Conservation (phyloP, 768 basidiomycete species). For the Suillus weaverae region DNA sequence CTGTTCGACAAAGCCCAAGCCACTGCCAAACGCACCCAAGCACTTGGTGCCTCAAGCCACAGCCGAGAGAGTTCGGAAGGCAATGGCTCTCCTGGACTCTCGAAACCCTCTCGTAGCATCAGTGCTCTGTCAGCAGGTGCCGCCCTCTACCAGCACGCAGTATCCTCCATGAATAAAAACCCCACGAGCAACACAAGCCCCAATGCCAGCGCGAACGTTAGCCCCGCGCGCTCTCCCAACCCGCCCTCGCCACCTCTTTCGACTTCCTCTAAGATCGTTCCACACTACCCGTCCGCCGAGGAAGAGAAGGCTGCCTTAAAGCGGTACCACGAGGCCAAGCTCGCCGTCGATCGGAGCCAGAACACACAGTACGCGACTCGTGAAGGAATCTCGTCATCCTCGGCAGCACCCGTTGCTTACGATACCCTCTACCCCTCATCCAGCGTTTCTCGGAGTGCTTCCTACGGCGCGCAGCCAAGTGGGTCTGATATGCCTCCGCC, state of each 20-base stretch:
- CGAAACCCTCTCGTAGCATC: constrained; percentile 16
- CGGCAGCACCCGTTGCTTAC: constrained; percentile 55
- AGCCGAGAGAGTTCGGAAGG: constrained; percentile 31
- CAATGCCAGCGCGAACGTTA: constrained; percentile 22
- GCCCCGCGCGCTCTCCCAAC: constrained; percentile 33
- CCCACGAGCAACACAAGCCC: constrained; percentile 17
- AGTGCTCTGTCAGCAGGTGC: constrained; percentile 39
- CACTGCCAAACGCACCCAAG: constrained; percentile 62
- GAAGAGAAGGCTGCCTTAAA: constrained; percentile 73
- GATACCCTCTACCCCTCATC: constrained; percentile 57
- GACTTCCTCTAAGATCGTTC: constrained; percentile 27
- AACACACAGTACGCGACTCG: constrained; percentile 27
- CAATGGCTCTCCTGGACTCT: constrained; percentile 18
- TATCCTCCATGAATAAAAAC: constrained; percentile 38
- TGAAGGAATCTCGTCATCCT: constrained; percentile 24
- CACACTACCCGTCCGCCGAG: constrained; percentile 62
- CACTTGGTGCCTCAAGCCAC: constrained; percentile 30
- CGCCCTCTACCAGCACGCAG: constrained; percentile 45
- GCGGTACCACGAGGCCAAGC: constrained; percentile 69
- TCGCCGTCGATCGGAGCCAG: constrained; percentile 66
- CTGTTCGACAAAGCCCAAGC: constrained; percentile 69
- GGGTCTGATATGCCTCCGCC: constrained; percentile 50
- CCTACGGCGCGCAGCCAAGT: constrained; percentile 24
- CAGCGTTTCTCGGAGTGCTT: constrained; percentile 24
- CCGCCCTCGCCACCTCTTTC: constrained; percentile 31